These are phyloP conservation scores for Fusarium palustre DNA, from an alignment of 2,329 filamentous ascomycete species.

Conservation along the genomic window DNA sequence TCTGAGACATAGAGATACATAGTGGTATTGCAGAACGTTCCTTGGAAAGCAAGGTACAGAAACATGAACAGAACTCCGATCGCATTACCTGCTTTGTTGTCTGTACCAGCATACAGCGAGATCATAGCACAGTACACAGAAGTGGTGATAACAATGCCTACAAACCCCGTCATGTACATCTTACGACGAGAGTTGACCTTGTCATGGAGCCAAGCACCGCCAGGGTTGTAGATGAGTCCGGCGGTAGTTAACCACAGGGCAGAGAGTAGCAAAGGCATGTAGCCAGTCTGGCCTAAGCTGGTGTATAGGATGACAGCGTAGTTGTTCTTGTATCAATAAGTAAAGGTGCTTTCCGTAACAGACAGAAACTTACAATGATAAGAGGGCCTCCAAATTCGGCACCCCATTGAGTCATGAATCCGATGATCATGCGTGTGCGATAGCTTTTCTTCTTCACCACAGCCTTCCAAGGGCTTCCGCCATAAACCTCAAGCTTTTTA, in stretches of 20 bases:
- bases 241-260: conserved; percentile 59
- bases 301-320: conserved; percentile 55
- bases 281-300: conserved; percentile 54
- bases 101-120: conserved; percentile 52
- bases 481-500: conserved; percentile 54
- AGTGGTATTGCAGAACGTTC: conserved; percentile 55
- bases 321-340: conserved; percentile 53
- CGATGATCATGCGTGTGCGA: conserved; percentile 63
- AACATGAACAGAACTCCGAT: conserved; percentile 58
- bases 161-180: conserved; percentile 55
- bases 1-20: conserved; percentile 56
- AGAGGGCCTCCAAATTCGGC: conserved; percentile 65
- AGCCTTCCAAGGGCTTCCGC: conserved; percentile 57
- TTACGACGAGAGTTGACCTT: conserved; percentile 61
- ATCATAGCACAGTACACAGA: conserved; percentile 53
- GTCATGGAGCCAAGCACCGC: conserved; percentile 62
- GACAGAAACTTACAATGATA: conserved; percentile 57
- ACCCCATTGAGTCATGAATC: conserved; percentile 65
- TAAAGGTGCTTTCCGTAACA: fast-evolving
- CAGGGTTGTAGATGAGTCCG: conserved; percentile 61
- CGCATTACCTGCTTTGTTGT: conserved; percentile 54
- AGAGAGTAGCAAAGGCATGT: conserved; percentile 55
- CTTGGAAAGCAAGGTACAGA: conserved; percentile 62
- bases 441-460: conserved; percentile 61
- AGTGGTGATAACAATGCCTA: conserved; percentile 56